phyloP scores from a whole-genome alignment of 768 basidiomycete genomes.

The Leccinum broughii region DNA sequence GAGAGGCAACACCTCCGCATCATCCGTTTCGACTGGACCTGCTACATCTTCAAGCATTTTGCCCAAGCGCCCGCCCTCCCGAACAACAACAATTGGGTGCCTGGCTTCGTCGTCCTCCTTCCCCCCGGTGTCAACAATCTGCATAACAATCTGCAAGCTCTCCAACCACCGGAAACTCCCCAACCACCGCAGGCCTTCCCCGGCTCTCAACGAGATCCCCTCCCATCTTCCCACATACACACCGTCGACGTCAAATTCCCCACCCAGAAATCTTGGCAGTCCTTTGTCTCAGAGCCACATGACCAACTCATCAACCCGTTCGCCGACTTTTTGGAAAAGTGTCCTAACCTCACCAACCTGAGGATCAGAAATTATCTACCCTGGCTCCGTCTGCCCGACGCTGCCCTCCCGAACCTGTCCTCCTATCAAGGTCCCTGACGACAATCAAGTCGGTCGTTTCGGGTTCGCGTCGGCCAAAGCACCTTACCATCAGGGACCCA shows the following conservation, averaged over 20 bases:
- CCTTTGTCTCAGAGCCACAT: slow-evolving; percentile 27
- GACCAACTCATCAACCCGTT: slow-evolving; percentile 31
- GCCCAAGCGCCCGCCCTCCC: slow-evolving; percentile 4
- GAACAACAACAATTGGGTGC: slow-evolving; percentile 17
- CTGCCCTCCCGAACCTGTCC: slow-evolving; percentile 21
- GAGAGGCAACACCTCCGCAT: slow-evolving; percentile 37
- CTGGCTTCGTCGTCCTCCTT: slow-evolving; percentile 11
- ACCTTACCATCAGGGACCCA: slow-evolving; percentile 29
- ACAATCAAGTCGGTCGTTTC: slow-evolving; percentile 28
- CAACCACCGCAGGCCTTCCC: slow-evolving; percentile 3
- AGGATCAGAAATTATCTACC: slow-evolving; percentile 31
- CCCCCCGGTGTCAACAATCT: slow-evolving; percentile 12
- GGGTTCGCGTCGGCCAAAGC: slow-evolving; percentile 17
- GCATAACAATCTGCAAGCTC: neutral
- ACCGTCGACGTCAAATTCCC: slow-evolving; percentile 33
- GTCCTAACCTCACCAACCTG: slow-evolving; percentile 22
- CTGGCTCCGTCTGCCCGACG: slow-evolving; percentile 21
- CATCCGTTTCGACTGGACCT: slow-evolving; percentile 46
- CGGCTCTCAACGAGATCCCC: slow-evolving; percentile 10
- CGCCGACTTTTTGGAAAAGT: slow-evolving; percentile 24
- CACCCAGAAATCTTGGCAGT: slow-evolving; percentile 32
- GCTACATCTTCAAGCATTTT: slow-evolving; percentile 38
- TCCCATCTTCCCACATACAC: slow-evolving; percentile 27
- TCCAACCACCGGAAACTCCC: slow-evolving; percentile 1
- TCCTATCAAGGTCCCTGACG: slow-evolving; percentile 29